Percentiles rank a stretch among this genome's conserved stretches.
phyloP scores from a whole-genome alignment of 129 eudicot genomes.

The Helianthus tuberosus region DNA sequence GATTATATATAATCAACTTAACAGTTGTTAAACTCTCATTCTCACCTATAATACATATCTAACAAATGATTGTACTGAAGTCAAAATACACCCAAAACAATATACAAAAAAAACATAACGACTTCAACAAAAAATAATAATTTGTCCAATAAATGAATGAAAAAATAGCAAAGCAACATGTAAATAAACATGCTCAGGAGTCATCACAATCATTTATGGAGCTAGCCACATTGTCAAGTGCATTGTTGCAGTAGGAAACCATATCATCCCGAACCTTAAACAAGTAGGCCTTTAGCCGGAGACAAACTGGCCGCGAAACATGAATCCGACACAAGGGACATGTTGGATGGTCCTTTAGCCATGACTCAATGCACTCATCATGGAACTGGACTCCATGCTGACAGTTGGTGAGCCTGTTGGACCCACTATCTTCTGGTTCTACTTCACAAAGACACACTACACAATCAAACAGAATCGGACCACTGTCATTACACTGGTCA shows the following conservation, averaged over 20 bases:
- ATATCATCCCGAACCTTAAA: background rate
- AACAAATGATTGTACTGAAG: too few species aligned
- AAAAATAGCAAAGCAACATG: background rate
- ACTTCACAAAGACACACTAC: constrained; percentile 13
- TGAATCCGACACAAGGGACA: constrained; percentile 22
- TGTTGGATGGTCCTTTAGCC: constrained; percentile 15
- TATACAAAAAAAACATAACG: too few species aligned
- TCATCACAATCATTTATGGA: background rate
- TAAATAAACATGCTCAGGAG: background rate
- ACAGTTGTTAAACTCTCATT: too few species aligned
- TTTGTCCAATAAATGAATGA: background rate
- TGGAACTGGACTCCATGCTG: constrained; percentile 20
- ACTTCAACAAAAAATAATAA: too few species aligned
- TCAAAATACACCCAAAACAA: too few species aligned
- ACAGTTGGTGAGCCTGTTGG: background rate
- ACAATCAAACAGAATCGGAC: constrained; percentile 1
- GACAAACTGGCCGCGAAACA: background rate
- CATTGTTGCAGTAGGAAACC: background rate
- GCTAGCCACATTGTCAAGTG: constrained; percentile 4
- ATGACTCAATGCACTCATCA: constrained; percentile 16
- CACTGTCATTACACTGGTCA: background rate
- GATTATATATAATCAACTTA: too few species aligned
- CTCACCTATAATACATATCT: too few species aligned
- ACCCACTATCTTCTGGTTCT: constrained; percentile 3
- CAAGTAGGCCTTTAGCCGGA: background rate